These are phyloP conservation scores for Millerozyma acaciae DNA, from an alignment of 805 yeast genomes.

Conservation along the genomic window DNA sequence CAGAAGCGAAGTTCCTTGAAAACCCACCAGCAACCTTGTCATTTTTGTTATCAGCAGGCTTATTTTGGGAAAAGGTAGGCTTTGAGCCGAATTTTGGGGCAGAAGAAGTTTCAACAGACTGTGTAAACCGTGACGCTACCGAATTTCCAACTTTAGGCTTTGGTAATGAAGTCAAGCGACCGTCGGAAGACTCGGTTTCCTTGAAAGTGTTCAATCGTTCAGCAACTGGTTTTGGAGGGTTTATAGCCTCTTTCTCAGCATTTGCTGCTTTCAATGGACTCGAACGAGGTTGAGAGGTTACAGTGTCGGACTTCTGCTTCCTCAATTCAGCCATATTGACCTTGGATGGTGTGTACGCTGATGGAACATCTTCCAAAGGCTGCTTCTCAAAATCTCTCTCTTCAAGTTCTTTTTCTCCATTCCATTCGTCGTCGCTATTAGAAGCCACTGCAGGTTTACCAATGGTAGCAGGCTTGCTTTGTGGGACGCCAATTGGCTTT, in stretches of 20 bases:
- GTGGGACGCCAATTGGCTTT: slow-evolving; percentile 34
- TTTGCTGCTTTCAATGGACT: slow-evolving; percentile 13
- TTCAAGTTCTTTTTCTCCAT: slow-evolving; percentile 56
- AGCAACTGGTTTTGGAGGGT: slow-evolving; percentile 47
- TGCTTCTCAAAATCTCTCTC: slow-evolving; percentile 49
- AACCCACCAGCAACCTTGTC: slow-evolving; percentile 56
- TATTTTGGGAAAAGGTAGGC: slow-evolving; percentile 31
- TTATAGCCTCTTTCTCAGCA: slow-evolving; percentile 25
- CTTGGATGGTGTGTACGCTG: slow-evolving; percentile 65
- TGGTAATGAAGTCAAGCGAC: slow-evolving; percentile 58
- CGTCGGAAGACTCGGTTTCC: slow-evolving; percentile 32
- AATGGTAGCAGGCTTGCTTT: slow-evolving; percentile 25
- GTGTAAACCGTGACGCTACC: slow-evolving; percentile 47
- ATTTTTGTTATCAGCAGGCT: slow-evolving; percentile 25
- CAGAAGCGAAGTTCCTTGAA: slow-evolving; percentile 57
- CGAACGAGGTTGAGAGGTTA: slow-evolving; percentile 38
- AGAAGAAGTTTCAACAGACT: slow-evolving; percentile 23
- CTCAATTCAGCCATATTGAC: slow-evolving; percentile 56
- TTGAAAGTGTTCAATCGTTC: slow-evolving; percentile 44
- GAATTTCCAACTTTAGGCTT: slow-evolving; percentile 53
- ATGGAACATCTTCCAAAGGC: slow-evolving; percentile 51
- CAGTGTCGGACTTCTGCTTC: slow-evolving; percentile 43
- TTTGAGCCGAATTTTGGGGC: slow-evolving; percentile 32
- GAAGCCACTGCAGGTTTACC: slow-evolving; percentile 14
- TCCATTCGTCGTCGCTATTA: slow-evolving; percentile 61